These are phyloP conservation scores for Litchi chinensis DNA, from an alignment of 345 rosid genomes.

Conservation along the genomic window DNA sequence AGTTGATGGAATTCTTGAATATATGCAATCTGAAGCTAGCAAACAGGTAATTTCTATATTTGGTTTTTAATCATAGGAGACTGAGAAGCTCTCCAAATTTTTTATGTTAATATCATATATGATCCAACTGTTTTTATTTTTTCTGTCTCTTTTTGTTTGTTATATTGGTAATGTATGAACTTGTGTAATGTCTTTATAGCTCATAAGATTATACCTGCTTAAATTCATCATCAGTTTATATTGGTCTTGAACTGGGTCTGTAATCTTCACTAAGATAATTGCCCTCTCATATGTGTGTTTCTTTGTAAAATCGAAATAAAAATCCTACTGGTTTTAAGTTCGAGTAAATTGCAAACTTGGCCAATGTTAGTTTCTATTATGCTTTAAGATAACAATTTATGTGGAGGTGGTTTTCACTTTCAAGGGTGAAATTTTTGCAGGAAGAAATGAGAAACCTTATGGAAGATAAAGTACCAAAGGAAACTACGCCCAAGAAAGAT, in stretches of 20 bases:
- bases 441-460: slow-evolving; percentile 40
- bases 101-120: background rate
- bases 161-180: background rate
- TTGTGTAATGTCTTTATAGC: background rate
- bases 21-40: slow-evolving; percentile 55
- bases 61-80: background rate
- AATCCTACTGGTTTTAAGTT: background rate
- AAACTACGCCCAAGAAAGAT: slow-evolving; percentile 33
- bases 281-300: background rate
- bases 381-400: background rate
- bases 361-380: background rate
- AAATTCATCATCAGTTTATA: background rate
- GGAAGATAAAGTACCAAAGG: slow-evolving; percentile 32
- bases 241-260: background rate
- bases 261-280: background rate
- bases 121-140: background rate
- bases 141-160: background rate
- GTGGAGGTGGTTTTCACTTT: background rate
- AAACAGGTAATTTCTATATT: slow-evolving; percentile 36
- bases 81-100: background rate
- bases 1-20: slow-evolving; percentile 66
- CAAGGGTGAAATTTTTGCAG: slow-evolving; percentile 38
- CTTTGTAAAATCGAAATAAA: background rate
- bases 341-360: background rate
- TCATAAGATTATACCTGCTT: background rate